Evolutionary conservation across 2,329 filamentous ascomycete species (phyloP), one percentile per base, ranked within the genome.

Genomic region (Aspergillus nomiae): DNA sequence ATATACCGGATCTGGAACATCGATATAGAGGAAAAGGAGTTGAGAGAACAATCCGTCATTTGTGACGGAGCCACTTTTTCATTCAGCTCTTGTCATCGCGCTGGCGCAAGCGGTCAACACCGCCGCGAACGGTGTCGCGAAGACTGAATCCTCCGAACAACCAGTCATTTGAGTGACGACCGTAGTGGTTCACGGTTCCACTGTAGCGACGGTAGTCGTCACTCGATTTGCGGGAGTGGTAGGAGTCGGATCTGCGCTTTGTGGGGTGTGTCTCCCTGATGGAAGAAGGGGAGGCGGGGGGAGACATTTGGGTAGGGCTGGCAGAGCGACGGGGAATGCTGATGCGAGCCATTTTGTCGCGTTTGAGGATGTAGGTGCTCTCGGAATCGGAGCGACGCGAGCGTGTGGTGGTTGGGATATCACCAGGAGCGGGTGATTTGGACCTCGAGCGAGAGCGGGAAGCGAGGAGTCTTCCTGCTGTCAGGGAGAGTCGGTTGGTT

Each of bases 91-190:
- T 72, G 60, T 71, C 72, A 5, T 72, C 72, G 19, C 68, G 53
- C 53, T 67, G 64, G 55, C 70, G 71, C n/a, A 80, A 46, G 63
- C 74, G 76, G 38, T 77, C 75, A 24, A 80, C 72, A 45, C 77
- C 76, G 45, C 80, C 80, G 4, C 76, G 77, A 28, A 82, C 78
- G 8, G 81, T 80, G 38, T 82, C 79, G 5, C 77, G 76, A 4
- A 84, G 70, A 66, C 80, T 82, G 68, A 83, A 81, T 1, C 81
- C 80, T 24, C 78, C 77, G 62, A 84, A 84, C 6, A 85, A 74
- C 83, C 83, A 85, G 59, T 84, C 80, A 60, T 84, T 84, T 21
- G 77, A 79, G 69, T 84, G 82, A 10, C 82, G 78, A 16, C 82
- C 82, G 59, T 75, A 82, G 61, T 84, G 77, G 56, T 77, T 78